Evolutionary conservation across 2,329 filamentous ascomycete species (phyloP).

Genomic region (Paramyrothecium roridum): DNA sequence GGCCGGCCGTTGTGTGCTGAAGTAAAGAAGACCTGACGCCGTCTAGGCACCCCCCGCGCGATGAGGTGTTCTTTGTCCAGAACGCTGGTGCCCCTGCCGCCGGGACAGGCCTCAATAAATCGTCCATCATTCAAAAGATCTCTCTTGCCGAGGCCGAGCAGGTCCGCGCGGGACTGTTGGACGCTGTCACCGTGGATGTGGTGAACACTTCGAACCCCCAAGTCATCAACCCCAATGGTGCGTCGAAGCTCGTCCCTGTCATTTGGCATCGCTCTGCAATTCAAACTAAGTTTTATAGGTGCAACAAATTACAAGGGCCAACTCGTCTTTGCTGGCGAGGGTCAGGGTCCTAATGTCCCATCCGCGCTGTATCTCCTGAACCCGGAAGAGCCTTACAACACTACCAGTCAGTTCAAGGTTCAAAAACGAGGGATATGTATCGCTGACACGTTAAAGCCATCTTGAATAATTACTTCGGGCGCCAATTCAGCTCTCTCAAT

Average conservation of each 20-base stretch:
- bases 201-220: conserved; percentile 36
- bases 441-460: conserved; percentile 30
- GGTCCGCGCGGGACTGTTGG: conserved; percentile 6
- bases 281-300: conserved; percentile 21
- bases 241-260: conserved; percentile 1
- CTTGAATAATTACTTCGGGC: conserved; percentile 57
- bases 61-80: conserved; percentile 50
- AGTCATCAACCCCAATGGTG: conserved; percentile 50
- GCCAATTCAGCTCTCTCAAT: conserved; percentile 59
- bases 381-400: conserved; percentile 43
- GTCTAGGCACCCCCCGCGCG: conserved; percentile 28
- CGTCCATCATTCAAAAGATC: conserved; percentile 44
- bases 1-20: neutral
- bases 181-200: conserved; percentile 30
- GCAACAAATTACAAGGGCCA: conserved; percentile 47
- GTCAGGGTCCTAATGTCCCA: conserved; percentile 36
- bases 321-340: conserved; percentile 47
- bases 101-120: conserved; percentile 45
- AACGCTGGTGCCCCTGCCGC: conserved; percentile 40
- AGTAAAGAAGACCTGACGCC: neutral
- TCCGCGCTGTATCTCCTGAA: conserved; percentile 21
- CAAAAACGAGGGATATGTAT: rapidly evolving
- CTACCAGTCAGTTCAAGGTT: conserved; percentile 31
- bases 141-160: conserved; percentile 38
- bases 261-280: neutral